These are phyloP conservation scores for Diversispora epigaea DNA, from an alignment of 192 early-diverging fungal genomes.

Conservation along the genomic window DNA sequence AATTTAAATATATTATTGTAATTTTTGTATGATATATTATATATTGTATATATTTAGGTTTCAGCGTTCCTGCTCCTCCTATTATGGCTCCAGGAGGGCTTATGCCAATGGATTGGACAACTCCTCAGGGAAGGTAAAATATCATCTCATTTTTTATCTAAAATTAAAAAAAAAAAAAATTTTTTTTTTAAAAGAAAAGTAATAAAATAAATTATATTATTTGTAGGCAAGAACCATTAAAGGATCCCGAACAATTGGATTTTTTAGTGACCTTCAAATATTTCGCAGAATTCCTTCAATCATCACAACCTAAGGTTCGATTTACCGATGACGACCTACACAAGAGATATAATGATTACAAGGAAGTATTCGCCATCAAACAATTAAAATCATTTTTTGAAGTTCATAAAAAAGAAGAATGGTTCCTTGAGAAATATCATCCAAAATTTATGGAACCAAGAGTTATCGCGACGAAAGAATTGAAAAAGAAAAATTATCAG, in stretches of 20 bases:
- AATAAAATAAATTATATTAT: neutral
- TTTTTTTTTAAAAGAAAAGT: too few species aligned
- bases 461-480: constrained; percentile 48
- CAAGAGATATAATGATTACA: constrained; percentile 78
- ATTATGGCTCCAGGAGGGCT: constrained; percentile 28
- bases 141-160: neutral
- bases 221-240: constrained; percentile 21
- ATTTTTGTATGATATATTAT: neutral
- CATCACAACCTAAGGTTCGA: constrained; percentile 56
- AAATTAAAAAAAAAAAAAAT: neutral
- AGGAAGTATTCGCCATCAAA: constrained; percentile 69
- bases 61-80: constrained; percentile 21
- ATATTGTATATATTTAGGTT: constrained; percentile 19
- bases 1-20: neutral
- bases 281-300: constrained; percentile 68
- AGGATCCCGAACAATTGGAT: constrained; percentile 76
- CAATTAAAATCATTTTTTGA: constrained; percentile 74
- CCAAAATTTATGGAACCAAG: constrained; percentile 64
- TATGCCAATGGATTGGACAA: constrained; percentile 31
- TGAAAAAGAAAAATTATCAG: constrained; percentile 56
- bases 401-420: constrained; percentile 77
- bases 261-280: constrained; percentile 75
- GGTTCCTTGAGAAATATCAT: constrained; percentile 94
- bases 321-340: constrained; percentile 79
- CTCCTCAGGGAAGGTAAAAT: constrained; percentile 20